Percentiles rank a stretch among this genome's conserved stretches.
These are phyloP conservation scores for Amborella trichopoda DNA, from an alignment of 164 flowering plant genomes.

Conservation along the genomic window DNA sequence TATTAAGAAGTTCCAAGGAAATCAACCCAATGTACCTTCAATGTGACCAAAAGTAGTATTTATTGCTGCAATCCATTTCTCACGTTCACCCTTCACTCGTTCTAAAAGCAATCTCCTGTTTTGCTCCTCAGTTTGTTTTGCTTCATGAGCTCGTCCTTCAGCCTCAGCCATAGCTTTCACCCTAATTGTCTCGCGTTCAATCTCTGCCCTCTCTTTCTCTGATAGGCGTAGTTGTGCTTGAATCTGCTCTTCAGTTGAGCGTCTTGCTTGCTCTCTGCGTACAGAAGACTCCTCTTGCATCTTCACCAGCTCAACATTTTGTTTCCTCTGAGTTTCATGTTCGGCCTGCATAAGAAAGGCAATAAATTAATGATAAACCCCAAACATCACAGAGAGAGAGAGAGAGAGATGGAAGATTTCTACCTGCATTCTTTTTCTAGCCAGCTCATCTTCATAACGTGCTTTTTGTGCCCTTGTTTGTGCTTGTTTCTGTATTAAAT, in stretches of 20 bases:
- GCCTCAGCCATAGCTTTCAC: conserved; percentile 88
- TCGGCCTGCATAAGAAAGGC: conserved; percentile 48
- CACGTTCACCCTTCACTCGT: conserved; percentile 69
- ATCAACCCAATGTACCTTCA: conserved; percentile 46
- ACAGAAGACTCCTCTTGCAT: conserved; percentile 90
- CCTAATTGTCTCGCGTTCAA: conserved; percentile 83
- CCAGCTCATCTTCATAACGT: conserved; percentile 88
- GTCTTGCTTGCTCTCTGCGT: conserved; percentile 64
- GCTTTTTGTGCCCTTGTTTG: conserved; percentile 76
- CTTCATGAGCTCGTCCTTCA: conserved; percentile 89
- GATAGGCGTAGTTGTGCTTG: conserved; percentile 79
- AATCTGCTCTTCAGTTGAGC: conserved; percentile 80
- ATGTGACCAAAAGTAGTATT: conserved; percentile 87
- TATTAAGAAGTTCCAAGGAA: too few species aligned
- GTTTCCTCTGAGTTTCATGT: conserved; percentile 67
- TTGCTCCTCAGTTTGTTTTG: conserved; percentile 78
- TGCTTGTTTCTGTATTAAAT: conserved; percentile 61
- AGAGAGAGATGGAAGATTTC: not conserved
- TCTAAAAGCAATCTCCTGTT: conserved; percentile 76
- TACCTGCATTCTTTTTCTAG: conserved; percentile 91
- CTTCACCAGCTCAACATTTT: conserved; percentile 72
- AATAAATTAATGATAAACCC: not conserved
- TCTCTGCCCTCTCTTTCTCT: conserved; percentile 83
- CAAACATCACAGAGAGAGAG: not conserved
- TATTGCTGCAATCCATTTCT: conserved; percentile 95